Base-by-base conservation (phyloP, 345 rosid genomes). In the Moricandia arvensis region DNA sequence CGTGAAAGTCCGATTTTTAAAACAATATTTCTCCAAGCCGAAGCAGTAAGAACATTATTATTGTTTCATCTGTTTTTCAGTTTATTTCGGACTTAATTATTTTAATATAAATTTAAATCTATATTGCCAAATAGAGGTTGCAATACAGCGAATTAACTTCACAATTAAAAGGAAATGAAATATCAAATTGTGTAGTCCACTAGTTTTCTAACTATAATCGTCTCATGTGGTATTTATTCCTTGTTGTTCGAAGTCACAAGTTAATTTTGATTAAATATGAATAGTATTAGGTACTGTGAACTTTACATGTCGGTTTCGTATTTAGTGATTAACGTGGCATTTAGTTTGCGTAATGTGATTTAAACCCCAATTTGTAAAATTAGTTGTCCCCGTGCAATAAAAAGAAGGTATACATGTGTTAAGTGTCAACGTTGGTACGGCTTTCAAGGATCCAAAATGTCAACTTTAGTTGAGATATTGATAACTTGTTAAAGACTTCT, bases 401-500 rank as follows among this genome's bases (percentile, higher is more conserved):
- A 61, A 63, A 53, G 33, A 69, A 59, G 68, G 68, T 30, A 71
- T 59, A 47, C 72, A 65, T 77, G 76, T 77, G 80, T 41, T 71
- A 58, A 70, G 54, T 77, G 72, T 77, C 76, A 77, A 77, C 41
- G 80, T 65, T 71, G 55, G 72, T 71, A 59, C 45, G 67, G 13
- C 68, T 45, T 62, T 33, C 16, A 70, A 43, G 55, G 75, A 70
- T 70, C 60, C 38, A 70, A 63, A 70, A 70, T 4, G 66, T 77
- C 75, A 77, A 70, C 71, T 70, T 55, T 76, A 69, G 70, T 21
- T 76, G 75, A 30, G 70, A 62, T 7, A 29, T 15, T 68, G 11
- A 24, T 15, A 60, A 75, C 57, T 68, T 59, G 41, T 29, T 69
- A 27, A 45, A 27, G 37, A 53, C 63, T 76, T 29, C 43, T 63